Evolutionary conservation across 1,284 basidiomycete genomes (phyloP).

Genomic region (Abortiporus biennis): DNA sequence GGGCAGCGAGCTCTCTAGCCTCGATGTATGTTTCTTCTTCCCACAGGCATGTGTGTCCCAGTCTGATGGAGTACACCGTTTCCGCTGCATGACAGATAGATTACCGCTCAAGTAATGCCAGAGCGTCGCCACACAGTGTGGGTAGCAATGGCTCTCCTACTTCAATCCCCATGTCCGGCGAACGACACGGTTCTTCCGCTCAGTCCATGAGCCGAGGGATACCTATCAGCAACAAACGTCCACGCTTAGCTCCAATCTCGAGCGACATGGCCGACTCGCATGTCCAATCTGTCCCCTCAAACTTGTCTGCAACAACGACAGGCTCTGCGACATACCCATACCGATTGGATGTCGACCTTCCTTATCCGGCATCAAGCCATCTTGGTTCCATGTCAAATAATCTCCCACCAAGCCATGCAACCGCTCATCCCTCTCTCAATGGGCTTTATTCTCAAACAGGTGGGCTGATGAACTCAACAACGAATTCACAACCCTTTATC

Average conservation of each 20-base stretch:
- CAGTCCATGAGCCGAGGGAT: neutral
- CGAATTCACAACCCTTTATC: conserved; percentile 12
- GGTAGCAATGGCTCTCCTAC: conserved; percentile 4
- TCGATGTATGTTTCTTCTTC: conserved; percentile 1
- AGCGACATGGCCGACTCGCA: conserved; percentile 2
- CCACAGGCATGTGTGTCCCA: too few species aligned
- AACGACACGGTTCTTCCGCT: neutral
- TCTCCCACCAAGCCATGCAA: conserved; percentile 15
- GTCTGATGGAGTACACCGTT: too few species aligned
- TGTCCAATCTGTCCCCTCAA: conserved; percentile 1
- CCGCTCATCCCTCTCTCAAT: conserved; percentile 14
- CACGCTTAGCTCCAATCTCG: conserved; percentile 4
- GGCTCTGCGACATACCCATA: conserved; percentile 2
- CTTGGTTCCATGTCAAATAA: conserved; percentile 1
- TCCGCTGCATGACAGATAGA: conserved; percentile 6
- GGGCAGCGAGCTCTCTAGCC: neutral
- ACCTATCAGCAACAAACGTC: conserved; percentile 5
- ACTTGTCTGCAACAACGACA: neutral
- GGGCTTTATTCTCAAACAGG: conserved; percentile 3
- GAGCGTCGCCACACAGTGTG: conserved; percentile 6
- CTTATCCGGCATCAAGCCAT: conserved; percentile 2
- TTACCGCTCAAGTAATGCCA: conserved; percentile 2
- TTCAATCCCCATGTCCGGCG: conserved; percentile 4
- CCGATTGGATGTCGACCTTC: conserved; percentile 5
- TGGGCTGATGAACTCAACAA: conserved; percentile 3